Base-by-base conservation (phyloP, 1,284 basidiomycete genomes). In the Malassezia sympodialis region DNA sequence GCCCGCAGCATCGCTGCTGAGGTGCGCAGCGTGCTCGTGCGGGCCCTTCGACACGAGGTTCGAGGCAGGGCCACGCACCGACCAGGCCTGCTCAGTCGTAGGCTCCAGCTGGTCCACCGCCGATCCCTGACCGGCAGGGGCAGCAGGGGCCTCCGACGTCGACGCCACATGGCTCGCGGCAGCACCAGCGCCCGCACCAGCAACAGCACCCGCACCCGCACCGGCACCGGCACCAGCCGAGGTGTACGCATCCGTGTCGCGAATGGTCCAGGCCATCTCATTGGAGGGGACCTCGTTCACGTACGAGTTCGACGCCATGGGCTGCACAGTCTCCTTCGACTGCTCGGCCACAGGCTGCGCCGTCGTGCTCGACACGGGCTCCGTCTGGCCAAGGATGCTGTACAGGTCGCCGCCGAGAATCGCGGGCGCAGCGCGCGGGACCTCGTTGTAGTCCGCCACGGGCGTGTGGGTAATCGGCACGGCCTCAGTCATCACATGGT, bases 11-110 rank as follows among this genome's bases (percentile, higher is more conserved):
- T 15, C 46, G 4, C 21, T 4, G 30, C 24, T 34, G 5, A 24
- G 43, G 14, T 15, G 21, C 12, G 8, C 10, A 30, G 41, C 39
- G 26, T 44, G 28, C 21, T 35, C 32, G 30, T 24, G 42, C 1
- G 31, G 34, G 21, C 32, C 32, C n/a, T 37, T 17, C 23, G 35
- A 45, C 28, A 39, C 8, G 11, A 58, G 44, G 32, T 31, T 45
- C 39, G 23, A 68, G 65, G 59, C 66, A 67, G 14, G 66, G 56
- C 37, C 69, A 54, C 58, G 51, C 50, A 40, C 64, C 67, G 19
- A 73, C 67, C 46, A 73, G 14, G 53, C 47, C 53, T 55, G 53
- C 42, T 55, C 53, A 8, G 17, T 11, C 6, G 48, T 49, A 8
- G 27, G 35, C 39, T 41, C 44, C 8, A 47, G 23, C 43, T 45